These are phyloP conservation scores for Alternaria atra DNA, from an alignment of 2,329 filamentous ascomycete species.

Conservation along the genomic window DNA sequence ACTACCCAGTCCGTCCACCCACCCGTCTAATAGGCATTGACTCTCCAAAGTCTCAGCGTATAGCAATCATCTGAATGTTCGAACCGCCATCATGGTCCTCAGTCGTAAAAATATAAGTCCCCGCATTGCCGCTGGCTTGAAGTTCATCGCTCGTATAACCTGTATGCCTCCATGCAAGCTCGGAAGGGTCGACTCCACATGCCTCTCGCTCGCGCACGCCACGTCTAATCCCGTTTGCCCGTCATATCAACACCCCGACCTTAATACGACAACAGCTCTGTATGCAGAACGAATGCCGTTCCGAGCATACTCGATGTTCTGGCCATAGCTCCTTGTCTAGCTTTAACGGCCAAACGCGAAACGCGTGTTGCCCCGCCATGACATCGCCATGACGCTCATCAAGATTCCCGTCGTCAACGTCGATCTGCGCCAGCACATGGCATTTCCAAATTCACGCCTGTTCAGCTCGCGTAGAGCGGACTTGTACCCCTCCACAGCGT, in stretches of 20 bases:
- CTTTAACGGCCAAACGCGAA: conserved; percentile 20
- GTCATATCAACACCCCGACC: conserved; percentile 1
- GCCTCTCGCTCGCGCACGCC: not conserved
- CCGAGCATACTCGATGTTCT: conserved; percentile 6
- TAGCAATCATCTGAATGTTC: not conserved
- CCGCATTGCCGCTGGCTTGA: not conserved
- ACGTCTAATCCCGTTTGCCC: not conserved
- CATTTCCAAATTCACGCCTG: conserved; percentile 8
- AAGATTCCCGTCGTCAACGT: conserved; percentile 24
- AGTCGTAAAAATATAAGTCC: conserved; percentile 18
- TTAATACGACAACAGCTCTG: not conserved
- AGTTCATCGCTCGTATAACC: not conserved
- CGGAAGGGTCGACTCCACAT: not conserved
- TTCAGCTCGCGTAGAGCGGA: conserved; percentile 20
- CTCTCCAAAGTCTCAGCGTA: not conserved
- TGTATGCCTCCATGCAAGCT: not conserved
- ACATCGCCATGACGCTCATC: conserved; percentile 40
- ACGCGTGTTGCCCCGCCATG: conserved; percentile 30
- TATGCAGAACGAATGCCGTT: conserved; percentile 16
- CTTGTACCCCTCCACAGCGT: conserved; percentile 29
- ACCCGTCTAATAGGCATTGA: not conserved
- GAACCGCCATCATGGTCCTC: conserved; percentile 34
- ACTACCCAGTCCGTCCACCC: not conserved
- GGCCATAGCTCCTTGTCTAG: conserved; percentile 22
- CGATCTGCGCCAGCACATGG: conserved; percentile 30